These are phyloP conservation scores for Euphorbia pulcherrima DNA, from an alignment of 345 rosid genomes.

Conservation along the genomic window DNA sequence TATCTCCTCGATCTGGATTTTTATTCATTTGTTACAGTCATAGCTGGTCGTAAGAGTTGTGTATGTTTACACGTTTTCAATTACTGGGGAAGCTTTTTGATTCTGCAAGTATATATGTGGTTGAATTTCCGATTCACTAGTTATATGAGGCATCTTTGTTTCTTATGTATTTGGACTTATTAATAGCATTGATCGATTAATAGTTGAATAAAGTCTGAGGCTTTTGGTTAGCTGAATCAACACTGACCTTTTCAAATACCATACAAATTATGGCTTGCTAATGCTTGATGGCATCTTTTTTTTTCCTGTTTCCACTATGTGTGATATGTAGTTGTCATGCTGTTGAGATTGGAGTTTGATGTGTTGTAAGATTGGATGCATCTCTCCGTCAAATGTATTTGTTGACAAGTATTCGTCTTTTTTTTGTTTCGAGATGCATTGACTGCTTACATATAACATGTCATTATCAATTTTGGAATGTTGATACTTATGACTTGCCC, in stretches of 20 bases:
- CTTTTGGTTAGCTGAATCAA: neutral
- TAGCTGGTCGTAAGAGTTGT: too few relatives aligned
- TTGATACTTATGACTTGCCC: too few relatives aligned
- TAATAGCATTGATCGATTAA: neutral
- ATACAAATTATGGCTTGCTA: neutral
- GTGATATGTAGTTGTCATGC: neutral
- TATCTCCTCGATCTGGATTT: conserved; percentile 18
- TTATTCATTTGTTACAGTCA: neutral
- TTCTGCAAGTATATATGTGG: neutral
- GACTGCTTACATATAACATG: too few relatives aligned
- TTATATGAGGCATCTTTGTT: neutral
- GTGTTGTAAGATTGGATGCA: neutral
- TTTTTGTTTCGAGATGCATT: too few relatives aligned
- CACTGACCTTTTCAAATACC: neutral
- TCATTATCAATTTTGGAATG: too few relatives aligned
- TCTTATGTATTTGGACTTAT: neutral
- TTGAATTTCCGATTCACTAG: neutral
- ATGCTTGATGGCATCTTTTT: neutral
- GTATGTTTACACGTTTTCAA: too few relatives aligned
- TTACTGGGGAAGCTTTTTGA: too few relatives aligned
- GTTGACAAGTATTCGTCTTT: neutral
- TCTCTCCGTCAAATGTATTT: neutral
- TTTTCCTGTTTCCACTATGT: neutral
- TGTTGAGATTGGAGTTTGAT: neutral
- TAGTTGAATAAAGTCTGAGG: neutral